Conservation (phyloP, 2,329 filamentous ascomycete genomes). For the Calonectria montana region DNA sequence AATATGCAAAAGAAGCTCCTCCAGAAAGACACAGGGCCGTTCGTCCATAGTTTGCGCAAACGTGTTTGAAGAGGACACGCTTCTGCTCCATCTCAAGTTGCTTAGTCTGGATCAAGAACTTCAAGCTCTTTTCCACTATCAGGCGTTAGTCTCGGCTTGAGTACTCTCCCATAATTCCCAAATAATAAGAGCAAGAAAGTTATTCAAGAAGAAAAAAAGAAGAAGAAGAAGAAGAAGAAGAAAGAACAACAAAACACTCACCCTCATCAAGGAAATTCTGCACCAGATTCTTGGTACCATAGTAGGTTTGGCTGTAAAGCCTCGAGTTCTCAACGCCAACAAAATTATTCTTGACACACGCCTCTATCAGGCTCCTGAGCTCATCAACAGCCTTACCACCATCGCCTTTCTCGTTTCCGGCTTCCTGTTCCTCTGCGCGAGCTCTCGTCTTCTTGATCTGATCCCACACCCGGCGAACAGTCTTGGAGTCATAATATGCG, state of each 20-base stretch:
- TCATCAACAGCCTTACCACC: slow-evolving; percentile 74
- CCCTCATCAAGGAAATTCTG: slow-evolving; percentile 91
- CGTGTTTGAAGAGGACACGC: slow-evolving; percentile 83
- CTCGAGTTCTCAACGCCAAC: slow-evolving; percentile 93
- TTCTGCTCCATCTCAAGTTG: slow-evolving; percentile 80
- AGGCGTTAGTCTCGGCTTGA: slow-evolving; percentile 24
- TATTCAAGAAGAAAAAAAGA: background rate
- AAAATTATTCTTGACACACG: slow-evolving; percentile 98
- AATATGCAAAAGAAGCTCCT: slow-evolving; percentile 94
- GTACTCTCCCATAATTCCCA: background rate
- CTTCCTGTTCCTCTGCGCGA: slow-evolving; percentile 65
- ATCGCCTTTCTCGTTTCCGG: slow-evolving; percentile 50
- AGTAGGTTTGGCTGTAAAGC: slow-evolving; percentile 98
- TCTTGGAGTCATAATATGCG: slow-evolving; percentile 89
- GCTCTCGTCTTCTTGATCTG: slow-evolving; percentile 77
- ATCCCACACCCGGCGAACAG: slow-evolving; percentile 79
- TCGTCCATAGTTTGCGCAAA: slow-evolving; percentile 90
- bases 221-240: too few relatives aligned
- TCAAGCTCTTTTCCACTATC: slow-evolving; percentile 72
- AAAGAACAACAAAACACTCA: too few relatives aligned
- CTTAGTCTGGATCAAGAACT: slow-evolving; percentile 75
- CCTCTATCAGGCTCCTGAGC: slow-evolving; percentile 81
- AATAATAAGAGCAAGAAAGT: too few relatives aligned
- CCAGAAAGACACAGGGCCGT: slow-evolving; percentile 94
- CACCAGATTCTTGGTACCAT: slow-evolving; percentile 94